Evolutionary conservation across 208 protist genomes (phyloP).

Genomic region (Acanthamoeba triangularis): DNA sequence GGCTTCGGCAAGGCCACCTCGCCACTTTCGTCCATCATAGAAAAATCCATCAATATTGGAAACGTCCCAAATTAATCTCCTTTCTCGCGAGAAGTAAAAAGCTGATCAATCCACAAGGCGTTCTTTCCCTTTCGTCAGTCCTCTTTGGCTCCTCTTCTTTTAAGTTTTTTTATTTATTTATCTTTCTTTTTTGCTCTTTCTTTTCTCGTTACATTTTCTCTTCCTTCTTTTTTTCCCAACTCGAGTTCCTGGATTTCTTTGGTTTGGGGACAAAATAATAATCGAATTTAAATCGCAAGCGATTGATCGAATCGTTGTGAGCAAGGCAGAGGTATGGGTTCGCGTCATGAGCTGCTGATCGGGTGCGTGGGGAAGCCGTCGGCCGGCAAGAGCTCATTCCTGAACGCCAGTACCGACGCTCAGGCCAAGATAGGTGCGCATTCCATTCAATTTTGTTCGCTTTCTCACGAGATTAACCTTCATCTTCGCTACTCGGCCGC

Average conservation of each 20-base stretch:
- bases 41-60: not conserved
- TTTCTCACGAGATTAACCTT: not conserved
- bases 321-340: not conserved
- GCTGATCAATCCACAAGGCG: no score
- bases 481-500: not conserved
- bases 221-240: no score
- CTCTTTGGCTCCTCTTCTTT: not conserved
- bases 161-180: not conserved
- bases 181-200: not conserved
- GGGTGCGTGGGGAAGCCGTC: conserved; percentile 88
- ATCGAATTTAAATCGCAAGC: no score
- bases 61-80: not conserved
- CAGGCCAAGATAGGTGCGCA: conserved; percentile 84
- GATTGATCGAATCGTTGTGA: no score
- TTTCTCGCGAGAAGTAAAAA: not conserved
- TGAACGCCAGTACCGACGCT: conserved; percentile 87
- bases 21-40: not conserved
- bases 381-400: conserved; percentile 87
- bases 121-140: no score
- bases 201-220: not conserved
- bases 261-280: not conserved
- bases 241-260: no score
- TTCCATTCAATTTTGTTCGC: not conserved
- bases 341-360: conserved; percentile 71
- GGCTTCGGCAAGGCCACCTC: not conserved